Evolutionary conservation across 192 early-diverging fungal species (phyloP), one percentile per base, ranked within the genome.

Genomic region (Geranomyces michiganensis): DNA sequence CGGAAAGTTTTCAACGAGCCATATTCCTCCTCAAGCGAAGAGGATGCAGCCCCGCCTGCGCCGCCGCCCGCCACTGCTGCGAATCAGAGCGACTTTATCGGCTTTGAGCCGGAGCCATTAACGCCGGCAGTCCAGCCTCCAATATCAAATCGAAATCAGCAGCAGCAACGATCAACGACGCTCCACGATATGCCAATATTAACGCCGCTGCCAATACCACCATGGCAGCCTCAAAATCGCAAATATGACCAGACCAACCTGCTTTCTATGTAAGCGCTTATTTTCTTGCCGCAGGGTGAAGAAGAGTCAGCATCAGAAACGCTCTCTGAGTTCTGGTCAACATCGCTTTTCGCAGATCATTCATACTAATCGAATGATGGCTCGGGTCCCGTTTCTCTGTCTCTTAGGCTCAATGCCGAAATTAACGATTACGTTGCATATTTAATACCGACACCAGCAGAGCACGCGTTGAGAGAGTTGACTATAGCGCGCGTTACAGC

Each of bases 361-460:
- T 45, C 49, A 29, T 49, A 33, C 14, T 19, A 53, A 60, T 31
- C n/a, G 46, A 47, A n/a, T n/a, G n/a, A n/a, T n/a, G n/a, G n/a
- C n/a, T n/a, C n/a, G n/a, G n/a, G n/a, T n/a, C n/a, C 33, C 62
- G 17, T 64, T 68, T 68, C 17, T 7, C 15, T 15, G 63, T 29
- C 14, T 13, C 45, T 1, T 14, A 81, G 80, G 69, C 65, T 84
- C 49, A 68, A 87, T 56, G 74, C 87, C 48, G 96, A 97, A 73
- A 83, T 95, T 15, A 68, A 77, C 13, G 90, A 89, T 30, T 94
- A 93, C 70, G 82, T 94, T 0, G 66, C 87, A 9, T 97, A 90
- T 72, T 79, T 98, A 8, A 81, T 85, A n/a, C 96, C 96, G 0
- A 93, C 92, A 0, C 70, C 78, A 24, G 88, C 90, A 47, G 96